phyloP scores from a whole-genome alignment of 169 alveolate genomes.

The Plasmodium malariae region DNA sequence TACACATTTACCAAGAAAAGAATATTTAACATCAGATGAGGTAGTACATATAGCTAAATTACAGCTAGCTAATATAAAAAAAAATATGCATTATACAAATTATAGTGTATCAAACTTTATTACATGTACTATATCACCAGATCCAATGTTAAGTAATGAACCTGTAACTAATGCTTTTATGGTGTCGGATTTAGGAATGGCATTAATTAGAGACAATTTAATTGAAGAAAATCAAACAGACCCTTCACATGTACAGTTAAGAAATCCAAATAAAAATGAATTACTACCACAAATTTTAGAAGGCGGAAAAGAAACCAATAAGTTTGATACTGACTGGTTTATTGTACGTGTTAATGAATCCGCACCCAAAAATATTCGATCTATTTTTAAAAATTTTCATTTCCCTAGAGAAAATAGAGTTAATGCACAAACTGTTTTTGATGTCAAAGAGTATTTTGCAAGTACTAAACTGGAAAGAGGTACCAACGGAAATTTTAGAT shows the following conservation, averaged over 20 bases:
- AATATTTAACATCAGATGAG: constrained; percentile 94
- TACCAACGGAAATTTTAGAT: constrained; percentile 79
- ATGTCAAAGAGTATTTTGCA: constrained; percentile 37
- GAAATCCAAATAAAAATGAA: constrained; percentile 81
- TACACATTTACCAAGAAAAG: constrained; percentile 96
- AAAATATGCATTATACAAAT: constrained; percentile 86
- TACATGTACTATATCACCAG: constrained; percentile 90
- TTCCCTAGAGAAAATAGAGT: constrained; percentile 87
- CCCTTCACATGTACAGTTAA: constrained; percentile 74
- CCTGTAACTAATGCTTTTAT: constrained; percentile 90
- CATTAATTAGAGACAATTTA: constrained; percentile 82
- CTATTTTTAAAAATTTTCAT: constrained; percentile 83
- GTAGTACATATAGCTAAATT: constrained; percentile 86
- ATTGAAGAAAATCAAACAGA: constrained; percentile 80
- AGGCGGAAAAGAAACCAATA: constrained; percentile 84
- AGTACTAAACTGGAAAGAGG: constrained; percentile 64
- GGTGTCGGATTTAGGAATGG: constrained; percentile 90
- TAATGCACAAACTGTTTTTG: constrained; percentile 64
- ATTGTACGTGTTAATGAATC: constrained; percentile 88
- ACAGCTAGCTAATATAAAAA: constrained; percentile 75
- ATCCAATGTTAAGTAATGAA: constrained; percentile 83
- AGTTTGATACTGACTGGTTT: constrained; percentile 89
- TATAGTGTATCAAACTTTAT: constrained; percentile 88
- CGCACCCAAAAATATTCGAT: constrained; percentile 84
- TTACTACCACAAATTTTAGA: constrained; percentile 86